Conservation (phyloP, 257 asterid species). For the Echium plantagineum region DNA sequence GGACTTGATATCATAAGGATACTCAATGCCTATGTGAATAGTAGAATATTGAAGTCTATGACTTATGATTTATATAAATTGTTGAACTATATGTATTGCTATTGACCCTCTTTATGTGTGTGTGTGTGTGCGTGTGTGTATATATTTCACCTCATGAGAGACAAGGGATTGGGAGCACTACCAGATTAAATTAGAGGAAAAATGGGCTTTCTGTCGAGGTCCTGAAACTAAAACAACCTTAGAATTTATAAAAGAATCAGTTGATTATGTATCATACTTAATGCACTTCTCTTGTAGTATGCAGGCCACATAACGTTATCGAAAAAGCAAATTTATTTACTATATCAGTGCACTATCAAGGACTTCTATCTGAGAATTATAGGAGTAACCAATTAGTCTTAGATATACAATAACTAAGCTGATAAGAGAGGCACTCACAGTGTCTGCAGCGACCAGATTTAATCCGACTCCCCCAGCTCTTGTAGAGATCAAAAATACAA, state of each 20-base stretch:
- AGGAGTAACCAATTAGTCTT: too few species aligned
- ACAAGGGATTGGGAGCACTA: not conserved
- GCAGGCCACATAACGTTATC: not conserved
- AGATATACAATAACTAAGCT: too few species aligned
- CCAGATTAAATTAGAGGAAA: too few species aligned
- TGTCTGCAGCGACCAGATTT: slow-evolving; percentile 98
- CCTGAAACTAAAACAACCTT: not conserved
- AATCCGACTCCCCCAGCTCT: slow-evolving; percentile 98
- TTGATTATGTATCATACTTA: not conserved
- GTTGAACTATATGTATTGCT: not conserved
- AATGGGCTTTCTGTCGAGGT: not conserved
- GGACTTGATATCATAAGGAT: too few species aligned
- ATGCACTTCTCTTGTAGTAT: not conserved
- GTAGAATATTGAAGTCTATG: too few species aligned
- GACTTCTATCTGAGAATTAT: not conserved
- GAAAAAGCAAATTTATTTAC: too few species aligned
- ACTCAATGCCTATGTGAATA: too few species aligned
- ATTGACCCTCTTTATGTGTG: too few species aligned
- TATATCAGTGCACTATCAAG: not conserved
- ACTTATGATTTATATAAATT: too few species aligned
- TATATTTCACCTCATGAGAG: too few species aligned
- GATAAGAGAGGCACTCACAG: slow-evolving; percentile 46
- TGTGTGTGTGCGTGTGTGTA: too few species aligned
- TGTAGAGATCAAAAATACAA: slow-evolving; percentile 84
- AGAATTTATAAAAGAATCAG: not conserved